Conservation (phyloP, 495 filamentous ascomycete genomes). For the Neurospora terricola region DNA sequence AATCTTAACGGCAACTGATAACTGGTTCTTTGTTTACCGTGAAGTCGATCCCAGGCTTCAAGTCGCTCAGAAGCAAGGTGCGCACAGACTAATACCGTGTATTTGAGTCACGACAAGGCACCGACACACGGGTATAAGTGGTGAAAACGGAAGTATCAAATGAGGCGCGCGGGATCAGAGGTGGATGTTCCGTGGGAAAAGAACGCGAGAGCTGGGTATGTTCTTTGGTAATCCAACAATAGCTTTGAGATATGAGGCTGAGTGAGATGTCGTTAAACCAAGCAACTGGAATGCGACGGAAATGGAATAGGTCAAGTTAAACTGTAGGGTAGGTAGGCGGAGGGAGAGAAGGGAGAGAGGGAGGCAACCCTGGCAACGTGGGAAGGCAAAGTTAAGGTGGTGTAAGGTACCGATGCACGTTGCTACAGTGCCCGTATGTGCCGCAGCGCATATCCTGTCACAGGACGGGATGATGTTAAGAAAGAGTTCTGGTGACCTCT, state of each 20-base stretch:
- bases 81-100: slow-evolving; percentile 2
- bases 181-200: background rate
- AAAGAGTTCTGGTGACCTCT: background rate
- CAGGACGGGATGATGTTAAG: background rate
- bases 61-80: background rate
- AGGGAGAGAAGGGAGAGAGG: background rate
- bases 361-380: background rate
- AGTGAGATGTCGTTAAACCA: background rate
- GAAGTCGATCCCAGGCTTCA: background rate
- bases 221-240: background rate
- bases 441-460: background rate
- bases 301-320: background rate
- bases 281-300: background rate
- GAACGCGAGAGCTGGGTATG: background rate
- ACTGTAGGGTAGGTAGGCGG: background rate
- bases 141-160: background rate
- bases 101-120: slow-evolving; percentile 10
- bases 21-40: background rate
- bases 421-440: background rate
- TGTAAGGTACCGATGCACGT: background rate
- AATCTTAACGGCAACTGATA: background rate
- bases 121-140: background rate
- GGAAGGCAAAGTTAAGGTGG: background rate
- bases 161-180: background rate
- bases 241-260: background rate